Conservation (phyloP, 192 early-diverging fungal species). For the Oehlia diaphana region DNA sequence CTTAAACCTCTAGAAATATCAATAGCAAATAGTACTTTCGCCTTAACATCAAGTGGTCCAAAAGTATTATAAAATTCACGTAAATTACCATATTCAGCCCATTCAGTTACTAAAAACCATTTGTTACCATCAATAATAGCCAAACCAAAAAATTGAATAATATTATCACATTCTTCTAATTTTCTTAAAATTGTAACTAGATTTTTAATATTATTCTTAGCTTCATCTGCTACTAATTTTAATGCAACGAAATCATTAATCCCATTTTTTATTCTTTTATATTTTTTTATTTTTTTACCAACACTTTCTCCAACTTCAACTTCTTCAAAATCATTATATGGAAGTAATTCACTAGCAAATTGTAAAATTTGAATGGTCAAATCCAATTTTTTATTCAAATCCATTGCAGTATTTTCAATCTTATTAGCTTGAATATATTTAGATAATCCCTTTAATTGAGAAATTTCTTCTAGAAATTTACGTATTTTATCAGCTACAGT, state of each 20-base stretch:
- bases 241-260: too few relatives aligned
- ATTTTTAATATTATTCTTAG: neutral
- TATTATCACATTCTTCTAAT: neutral
- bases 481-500: neutral
- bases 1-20: slow-evolving; percentile 40
- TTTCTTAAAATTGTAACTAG: slow-evolving; percentile 15
- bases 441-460: neutral
- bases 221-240: too few relatives aligned
- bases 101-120: slow-evolving; percentile 22
- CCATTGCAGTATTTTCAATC: slow-evolving; percentile 8
- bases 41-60: neutral
- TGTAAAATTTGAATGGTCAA: neutral
- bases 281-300: too few relatives aligned
- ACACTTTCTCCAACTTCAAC: too few relatives aligned
- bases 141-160: slow-evolving; percentile 19
- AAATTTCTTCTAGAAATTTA: slow-evolving; percentile 10
- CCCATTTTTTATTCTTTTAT: too few relatives aligned
- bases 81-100: slow-evolving; percentile 24
- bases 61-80: slow-evolving; percentile 34
- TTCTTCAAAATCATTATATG: too few relatives aligned
- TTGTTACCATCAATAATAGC: neutral
- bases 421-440: slow-evolving; percentile 5
- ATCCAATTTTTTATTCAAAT: slow-evolving; percentile 28
- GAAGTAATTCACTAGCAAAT: neutral
- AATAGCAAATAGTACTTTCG: slow-evolving; percentile 38